Evolutionary conservation across 2,329 filamentous ascomycete genomes (phyloP), one percentile per base, ranked within the genome.

Genomic region (Drechslerella dactyloides): DNA sequence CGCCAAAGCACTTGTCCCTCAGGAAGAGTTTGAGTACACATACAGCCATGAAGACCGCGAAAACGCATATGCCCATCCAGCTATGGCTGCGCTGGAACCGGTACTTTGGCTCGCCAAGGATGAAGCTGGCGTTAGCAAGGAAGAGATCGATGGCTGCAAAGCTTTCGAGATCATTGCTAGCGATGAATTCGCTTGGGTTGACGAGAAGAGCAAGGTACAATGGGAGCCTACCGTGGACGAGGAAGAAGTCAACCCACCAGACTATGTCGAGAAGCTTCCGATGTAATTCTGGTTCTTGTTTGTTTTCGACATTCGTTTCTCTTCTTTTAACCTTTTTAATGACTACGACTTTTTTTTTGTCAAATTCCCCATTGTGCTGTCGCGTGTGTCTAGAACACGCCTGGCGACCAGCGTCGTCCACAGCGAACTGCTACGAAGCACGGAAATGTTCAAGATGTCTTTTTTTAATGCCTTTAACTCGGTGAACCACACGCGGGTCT

Each of bases 91-190:
- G 72, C 75, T 83, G 75, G 80, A 85, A 0, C 90, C 90, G 1
- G 81, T 91, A 30, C 82, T 96, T n/a, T 96, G 92, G 92, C 90
- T 96, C 61, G 91, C 92, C 0, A 83, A 85, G 66, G 92, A 96
- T 76, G 80, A 84, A 0, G 85, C 87, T 23, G 90, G 91, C 8
- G 85, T 96, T 46, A 91, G 87, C 60, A 84, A 84, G 76, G 90
- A 96, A 78, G 92, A 96, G 79, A 83, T 94, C 59, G 83, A 83
- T 11, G 89, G 94, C 76, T 90, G 89, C 0, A 69, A 72, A 27
- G 82, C 82, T 75, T 86, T 85, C 76, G 84, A 90, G 33, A 90
- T 91, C 30, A 86, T 88, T 0, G 93, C 96, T 74, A 93, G 90
- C 0, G 91, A 96, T 75, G 89, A 91, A 75, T 89, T 88, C 17